Conservation (phyloP, 2,329 filamentous ascomycete species). For the Diaporthe humulicola region DNA sequence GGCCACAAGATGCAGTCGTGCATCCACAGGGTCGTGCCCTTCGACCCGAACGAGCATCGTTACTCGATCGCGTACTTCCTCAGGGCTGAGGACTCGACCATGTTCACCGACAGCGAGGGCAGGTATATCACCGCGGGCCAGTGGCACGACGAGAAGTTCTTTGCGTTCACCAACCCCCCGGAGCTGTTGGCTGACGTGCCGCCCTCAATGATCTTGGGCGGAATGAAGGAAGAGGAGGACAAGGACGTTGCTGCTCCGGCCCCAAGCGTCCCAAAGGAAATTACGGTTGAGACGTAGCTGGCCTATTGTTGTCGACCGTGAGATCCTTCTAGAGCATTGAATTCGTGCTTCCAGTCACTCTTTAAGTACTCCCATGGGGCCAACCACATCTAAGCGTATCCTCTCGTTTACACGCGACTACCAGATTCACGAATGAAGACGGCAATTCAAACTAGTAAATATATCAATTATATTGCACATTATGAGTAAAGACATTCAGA, state of each 20-base stretch:
- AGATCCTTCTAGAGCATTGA: background rate
- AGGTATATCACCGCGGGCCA: slow-evolving; percentile 65
- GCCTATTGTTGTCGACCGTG: background rate
- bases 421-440: background rate
- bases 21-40: slow-evolving; percentile 70
- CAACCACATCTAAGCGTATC: background rate
- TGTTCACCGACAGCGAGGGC: slow-evolving; percentile 68
- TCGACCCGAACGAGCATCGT: slow-evolving; percentile 64
- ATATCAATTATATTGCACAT: background rate
- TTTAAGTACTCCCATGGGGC: background rate
- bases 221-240: slow-evolving; percentile 60
- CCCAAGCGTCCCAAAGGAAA: background rate
- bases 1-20: slow-evolving; percentile 67
- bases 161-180: slow-evolving; percentile 58
- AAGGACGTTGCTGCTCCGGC: slow-evolving; percentile 24
- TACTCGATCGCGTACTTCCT: slow-evolving; percentile 73
- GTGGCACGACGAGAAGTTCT: slow-evolving; percentile 69
- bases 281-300: slow-evolving; percentile 4
- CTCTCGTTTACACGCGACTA: background rate
- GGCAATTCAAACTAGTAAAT: background rate
- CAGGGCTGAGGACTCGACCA: slow-evolving; percentile 67
- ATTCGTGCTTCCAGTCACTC: background rate
- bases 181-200: slow-evolving; percentile 63
- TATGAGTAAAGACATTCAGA: background rate
- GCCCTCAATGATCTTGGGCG: slow-evolving; percentile 62